A percentile compares a stretch with the other conserved stretches of the same genome.
phyloP scores from a whole-genome alignment of 2,329 filamentous ascomycete species.

The Pseudovirgaria hyperparasitica region DNA sequence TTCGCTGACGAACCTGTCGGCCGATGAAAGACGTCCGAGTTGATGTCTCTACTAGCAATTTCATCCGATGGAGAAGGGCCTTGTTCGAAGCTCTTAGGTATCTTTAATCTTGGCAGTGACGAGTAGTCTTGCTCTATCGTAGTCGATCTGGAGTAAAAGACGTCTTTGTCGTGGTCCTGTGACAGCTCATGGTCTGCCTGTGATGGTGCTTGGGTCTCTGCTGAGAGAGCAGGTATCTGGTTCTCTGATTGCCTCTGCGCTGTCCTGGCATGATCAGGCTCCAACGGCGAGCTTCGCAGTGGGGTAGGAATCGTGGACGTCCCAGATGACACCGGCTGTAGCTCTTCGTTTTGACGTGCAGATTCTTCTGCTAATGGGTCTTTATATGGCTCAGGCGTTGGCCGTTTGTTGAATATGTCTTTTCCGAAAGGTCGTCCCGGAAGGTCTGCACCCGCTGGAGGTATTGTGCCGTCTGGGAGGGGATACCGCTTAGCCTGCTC shows the following conservation, averaged over 20 bases:
- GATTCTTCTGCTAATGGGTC: slow-evolving; percentile 15
- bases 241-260: slow-evolving; percentile 37
- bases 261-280: slow-evolving; percentile 30
- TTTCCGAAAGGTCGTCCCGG: slow-evolving; percentile 14
- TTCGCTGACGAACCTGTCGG: slow-evolving; percentile 14
- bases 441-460: slow-evolving; percentile 20
- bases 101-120: slow-evolving; percentile 40
- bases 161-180: slow-evolving; percentile 37
- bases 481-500: slow-evolving; percentile 30
- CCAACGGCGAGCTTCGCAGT: slow-evolving; percentile 14
- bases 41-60: slow-evolving; percentile 31
- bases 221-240: slow-evolving; percentile 39
- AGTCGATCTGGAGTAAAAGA: slow-evolving; percentile 41
- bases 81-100: slow-evolving; percentile 39
- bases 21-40: slow-evolving; percentile 43
- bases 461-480: slow-evolving; percentile 39
- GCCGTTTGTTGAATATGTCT: slow-evolving; percentile 20
- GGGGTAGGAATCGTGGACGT: slow-evolving; percentile 30
- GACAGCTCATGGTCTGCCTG: slow-evolving; percentile 14
- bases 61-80: slow-evolving; percentile 32
- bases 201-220: slow-evolving; percentile 27
- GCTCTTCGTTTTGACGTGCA: slow-evolving; percentile 11
- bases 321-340: slow-evolving; percentile 25
- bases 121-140: slow-evolving; percentile 35
- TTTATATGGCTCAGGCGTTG: slow-evolving; percentile 22